A percentile compares a stretch with the other conserved stretches of the same genome.
phyloP scores from a whole-genome alignment of 1,139 yeast species.

The Suhomyces choctaworum region DNA sequence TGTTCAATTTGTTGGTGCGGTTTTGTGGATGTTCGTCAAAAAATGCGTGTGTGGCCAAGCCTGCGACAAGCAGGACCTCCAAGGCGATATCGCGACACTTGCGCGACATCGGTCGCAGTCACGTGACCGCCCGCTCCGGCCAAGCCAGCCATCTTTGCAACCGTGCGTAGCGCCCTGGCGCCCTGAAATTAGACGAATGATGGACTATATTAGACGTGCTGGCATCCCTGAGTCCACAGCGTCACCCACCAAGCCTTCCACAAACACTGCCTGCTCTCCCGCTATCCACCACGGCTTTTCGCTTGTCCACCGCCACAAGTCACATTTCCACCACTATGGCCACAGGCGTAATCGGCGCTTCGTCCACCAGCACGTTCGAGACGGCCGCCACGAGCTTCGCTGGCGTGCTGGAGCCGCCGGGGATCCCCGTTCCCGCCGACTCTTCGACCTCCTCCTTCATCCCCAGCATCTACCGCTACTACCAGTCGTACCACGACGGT shows the following conservation, averaged over 20 bases:
- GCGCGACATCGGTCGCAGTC: not conserved
- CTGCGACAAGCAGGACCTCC: no score
- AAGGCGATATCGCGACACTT: no score
- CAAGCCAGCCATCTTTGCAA: not conserved
- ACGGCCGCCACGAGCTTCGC: slow-evolving; percentile 6
- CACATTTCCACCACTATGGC: slow-evolving; percentile 5
- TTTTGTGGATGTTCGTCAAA: slow-evolving; percentile 13
- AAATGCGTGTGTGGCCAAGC: slow-evolving; percentile 6
- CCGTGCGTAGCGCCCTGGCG: not conserved
- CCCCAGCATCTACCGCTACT: slow-evolving; percentile 14
- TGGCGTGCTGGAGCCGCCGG: not conserved
- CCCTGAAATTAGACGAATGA: not conserved
- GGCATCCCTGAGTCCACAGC: no score
- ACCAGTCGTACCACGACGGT: slow-evolving; percentile 8
- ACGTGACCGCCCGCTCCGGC: not conserved
- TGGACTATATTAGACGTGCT: not conserved
- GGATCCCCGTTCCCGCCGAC: not conserved
- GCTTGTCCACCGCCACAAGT: not conserved
- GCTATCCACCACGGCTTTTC: no score
- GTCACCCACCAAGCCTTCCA: no score
- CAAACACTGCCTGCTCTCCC: no score
- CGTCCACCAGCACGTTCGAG: slow-evolving; percentile 11
- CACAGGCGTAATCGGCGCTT: slow-evolving; percentile 5
- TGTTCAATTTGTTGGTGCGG: slow-evolving; percentile 13
- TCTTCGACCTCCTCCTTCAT: slow-evolving; percentile 6